Evolutionary conservation across 208 protist genomes (phyloP).

Genomic region (Leishmania amazonensis): DNA sequence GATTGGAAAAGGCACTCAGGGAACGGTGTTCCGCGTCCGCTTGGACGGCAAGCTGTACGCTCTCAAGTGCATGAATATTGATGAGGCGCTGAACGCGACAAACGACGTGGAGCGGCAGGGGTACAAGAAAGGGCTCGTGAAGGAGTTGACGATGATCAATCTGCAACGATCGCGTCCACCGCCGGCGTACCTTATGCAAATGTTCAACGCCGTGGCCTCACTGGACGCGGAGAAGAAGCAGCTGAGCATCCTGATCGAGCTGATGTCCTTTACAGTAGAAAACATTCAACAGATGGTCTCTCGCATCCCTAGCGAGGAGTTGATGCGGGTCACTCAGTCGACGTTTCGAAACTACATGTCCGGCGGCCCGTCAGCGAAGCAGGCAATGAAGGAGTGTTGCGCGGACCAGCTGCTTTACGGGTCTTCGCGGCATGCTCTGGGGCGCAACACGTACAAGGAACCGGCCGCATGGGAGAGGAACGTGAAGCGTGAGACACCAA

Average conservation of each 20-base stretch:
- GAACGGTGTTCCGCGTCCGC: slow-evolving; percentile 75
- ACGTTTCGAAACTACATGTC: slow-evolving; percentile 67
- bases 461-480: slow-evolving; percentile 78
- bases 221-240: slow-evolving; percentile 58
- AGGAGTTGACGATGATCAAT: slow-evolving; percentile 87
- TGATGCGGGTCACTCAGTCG: slow-evolving; percentile 72
- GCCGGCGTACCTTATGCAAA: slow-evolving; percentile 74
- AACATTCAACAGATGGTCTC: slow-evolving; percentile 79
- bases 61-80: slow-evolving; percentile 84
- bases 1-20: slow-evolving; percentile 81
- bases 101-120: slow-evolving; percentile 82
- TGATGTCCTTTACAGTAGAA: slow-evolving; percentile 86
- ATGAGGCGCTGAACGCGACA: slow-evolving; percentile 67
- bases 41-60: slow-evolving; percentile 81
- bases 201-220: slow-evolving; percentile 83
- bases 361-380: slow-evolving; percentile 18
- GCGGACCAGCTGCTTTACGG: slow-evolving; percentile 46
- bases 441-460: slow-evolving; percentile 58
- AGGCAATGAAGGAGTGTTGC: slow-evolving; percentile 35
- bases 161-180: slow-evolving; percentile 46
- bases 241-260: slow-evolving; percentile 83
- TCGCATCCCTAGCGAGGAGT: slow-evolving; percentile 63
- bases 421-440: slow-evolving; percentile 61
- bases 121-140: slow-evolving; percentile 81
- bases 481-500: slow-evolving; percentile 97